Base-by-base conservation (phyloP, 345 rosid genomes). In the Populus deltoides region DNA sequence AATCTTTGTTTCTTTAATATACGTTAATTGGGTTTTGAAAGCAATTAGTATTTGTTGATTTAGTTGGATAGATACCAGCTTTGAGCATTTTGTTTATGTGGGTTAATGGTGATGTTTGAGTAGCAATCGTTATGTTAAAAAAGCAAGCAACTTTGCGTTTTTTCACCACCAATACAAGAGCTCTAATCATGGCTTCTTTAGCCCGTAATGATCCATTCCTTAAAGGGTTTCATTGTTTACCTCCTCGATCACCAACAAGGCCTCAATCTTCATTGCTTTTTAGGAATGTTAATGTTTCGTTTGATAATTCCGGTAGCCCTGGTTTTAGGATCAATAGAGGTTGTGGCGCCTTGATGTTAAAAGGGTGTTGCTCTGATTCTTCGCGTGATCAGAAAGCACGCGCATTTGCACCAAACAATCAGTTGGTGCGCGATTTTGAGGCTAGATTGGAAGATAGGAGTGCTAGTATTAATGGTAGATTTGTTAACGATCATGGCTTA, bases 391-490 rank as follows among this genome's bases (percentile, higher is more conserved):
- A 76, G 16, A 85, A 87, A 78, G 80, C 92, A 25, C 86, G 82
- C 36, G 92, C 90, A 49, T 85, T 88, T 62, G 24, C 87, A 71
- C 87, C 81, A 10, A 79, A 80, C 66, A 83, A 76, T 5, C 87
- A 83, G 15, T 71, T 86, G 83, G 75, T 86, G 67, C 86, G 84
- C 33, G 85, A 86, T 27, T 70, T 85, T 59, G 90, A 88, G 80
- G 55, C 85, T 78, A 84, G 86, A 65, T 22, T 87, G 1, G 93
- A 86, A 47, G 90, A 84, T 10, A 73, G 27, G 20, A 68, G 57
- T 22, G 36, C 41, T 29, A 66, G 33, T n/a, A 13, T 2, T 2
- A 66, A 16, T 41, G 35, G 47, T 69, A 77, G 80, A 51, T 73
- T 85, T 72, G 79, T 86, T 0, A 90, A 90, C 80, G 90, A 86